Percentiles rank a stretch among this genome's conserved stretches.
These are phyloP conservation scores for Phoenix dactylifera DNA, from an alignment of 176 grass and related monocot species.

Conservation along the genomic window DNA sequence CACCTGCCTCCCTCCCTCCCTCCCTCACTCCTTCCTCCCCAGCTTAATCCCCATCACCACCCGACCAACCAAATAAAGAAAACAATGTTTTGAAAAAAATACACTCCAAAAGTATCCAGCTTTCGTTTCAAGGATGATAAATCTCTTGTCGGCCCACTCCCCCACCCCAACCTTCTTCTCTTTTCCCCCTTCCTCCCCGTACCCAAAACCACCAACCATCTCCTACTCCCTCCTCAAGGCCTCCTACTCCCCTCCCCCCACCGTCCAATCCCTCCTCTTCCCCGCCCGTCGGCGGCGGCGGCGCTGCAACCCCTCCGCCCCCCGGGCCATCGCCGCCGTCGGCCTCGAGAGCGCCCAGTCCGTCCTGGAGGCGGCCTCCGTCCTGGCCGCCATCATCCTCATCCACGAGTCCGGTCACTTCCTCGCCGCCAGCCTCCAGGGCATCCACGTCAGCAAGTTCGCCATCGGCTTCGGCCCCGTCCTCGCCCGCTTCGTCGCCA, in stretches of 20 bases:
- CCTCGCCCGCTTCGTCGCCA: conserved; percentile 57
- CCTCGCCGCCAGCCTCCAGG: conserved; percentile 57
- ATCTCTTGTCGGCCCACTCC: too few species aligned
- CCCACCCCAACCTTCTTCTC: conserved; percentile 5
- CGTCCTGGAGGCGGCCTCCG: conserved; percentile 64
- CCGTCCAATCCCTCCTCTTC: neutral
- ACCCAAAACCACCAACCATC: conserved; percentile 25
- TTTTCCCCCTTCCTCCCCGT: conserved; percentile 12
- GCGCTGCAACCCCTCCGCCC: conserved; percentile 1
- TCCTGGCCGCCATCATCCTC: conserved; percentile 79
- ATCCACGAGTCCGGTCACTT: conserved; percentile 94
- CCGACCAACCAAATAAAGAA: too few species aligned
- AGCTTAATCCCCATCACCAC: too few species aligned
- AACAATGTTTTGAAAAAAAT: too few species aligned
- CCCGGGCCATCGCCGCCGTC: conserved; percentile 12
- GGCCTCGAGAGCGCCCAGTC: conserved; percentile 46
- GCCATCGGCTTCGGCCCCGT: conserved; percentile 82
- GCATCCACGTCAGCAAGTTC: conserved; percentile 91
- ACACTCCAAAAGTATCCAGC: too few species aligned
- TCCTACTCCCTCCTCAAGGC: neutral
- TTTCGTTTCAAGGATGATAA: too few species aligned
- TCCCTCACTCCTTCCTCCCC: too few species aligned
- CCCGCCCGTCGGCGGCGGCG: conserved; percentile 1
- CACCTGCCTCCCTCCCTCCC: too few species aligned
- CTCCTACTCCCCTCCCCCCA: conserved; percentile 11